These are phyloP conservation scores for Penicillium sp. DNA, from an alignment of 2,329 filamentous ascomycete species.

Conservation along the genomic window DNA sequence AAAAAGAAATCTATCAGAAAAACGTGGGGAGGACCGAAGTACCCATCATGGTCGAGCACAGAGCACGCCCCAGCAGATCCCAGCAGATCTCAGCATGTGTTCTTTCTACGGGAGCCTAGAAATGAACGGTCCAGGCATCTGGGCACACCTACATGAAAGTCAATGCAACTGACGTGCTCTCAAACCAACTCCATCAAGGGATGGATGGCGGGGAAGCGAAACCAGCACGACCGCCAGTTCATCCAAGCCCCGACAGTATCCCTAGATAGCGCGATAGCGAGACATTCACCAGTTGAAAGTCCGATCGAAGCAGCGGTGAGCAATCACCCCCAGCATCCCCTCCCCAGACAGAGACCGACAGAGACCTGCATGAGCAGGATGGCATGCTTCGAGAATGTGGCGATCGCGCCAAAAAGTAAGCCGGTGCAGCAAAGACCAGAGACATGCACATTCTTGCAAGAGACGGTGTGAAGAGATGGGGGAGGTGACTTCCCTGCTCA, in stretches of 20 bases:
- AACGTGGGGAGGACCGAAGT: not conserved
- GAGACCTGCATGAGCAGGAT: not conserved
- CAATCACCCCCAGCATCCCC: conserved; percentile 4
- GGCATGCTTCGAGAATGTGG: conserved; percentile 23
- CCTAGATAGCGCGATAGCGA: conserved; percentile 1
- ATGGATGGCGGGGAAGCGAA: not conserved
- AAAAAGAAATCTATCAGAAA: not conserved
- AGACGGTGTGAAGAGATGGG: conserved; percentile 10
- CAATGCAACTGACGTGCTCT: conserved; percentile 5
- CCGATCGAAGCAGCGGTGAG: conserved; percentile 14
- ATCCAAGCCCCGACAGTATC: conserved; percentile 2
- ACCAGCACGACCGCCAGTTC: conserved; percentile 1
- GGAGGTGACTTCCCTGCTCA: not conserved
- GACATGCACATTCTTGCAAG: conserved; percentile 14
- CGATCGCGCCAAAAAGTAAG: conserved; percentile 2
- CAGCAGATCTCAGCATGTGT: not conserved
- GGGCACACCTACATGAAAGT: conserved; percentile 5
- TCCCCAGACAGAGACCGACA: not conserved
- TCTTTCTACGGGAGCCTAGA: not conserved
- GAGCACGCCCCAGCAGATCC: not conserved
- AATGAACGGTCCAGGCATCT: conserved; percentile 8
- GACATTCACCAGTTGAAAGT: not conserved
- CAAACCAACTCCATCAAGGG: not conserved
- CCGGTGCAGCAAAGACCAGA: conserved; percentile 3
- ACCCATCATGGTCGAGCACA: not conserved